Evolutionary conservation across 139 green algal genomes (phyloP), one percentile per base, ranked within the genome.

Genomic region (Desmodesmus armatus): DNA sequence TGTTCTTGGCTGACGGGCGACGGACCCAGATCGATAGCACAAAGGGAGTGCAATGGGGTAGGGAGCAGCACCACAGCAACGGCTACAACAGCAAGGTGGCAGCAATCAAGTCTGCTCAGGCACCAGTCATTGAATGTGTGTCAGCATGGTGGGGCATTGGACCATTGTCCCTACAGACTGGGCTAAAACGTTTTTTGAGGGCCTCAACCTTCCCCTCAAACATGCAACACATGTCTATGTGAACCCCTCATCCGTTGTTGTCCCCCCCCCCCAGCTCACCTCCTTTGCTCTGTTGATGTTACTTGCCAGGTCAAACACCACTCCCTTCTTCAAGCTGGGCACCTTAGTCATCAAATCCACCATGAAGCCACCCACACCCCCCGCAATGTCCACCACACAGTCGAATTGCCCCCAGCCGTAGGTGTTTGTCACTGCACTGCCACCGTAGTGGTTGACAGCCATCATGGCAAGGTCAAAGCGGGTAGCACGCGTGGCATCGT

Each of bases 391-490:
- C 37, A 76, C 17, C 5, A 84, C 62, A 19, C 7, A 39, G 29
- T 76, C 40, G 31, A 43, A 84, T 3, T 63, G 53, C 13, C 13
- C 13, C 47, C 70, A 85, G 33, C 33, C 23, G 37, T 71, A 79
- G 29, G 15, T 17, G 3, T 17, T 35, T 3, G 55, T 66, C 3
- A 85, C 66, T 58, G 49, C 35, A 11, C 35, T 44, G 19, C 80
- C 80, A 5, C 66, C 80, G 7, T 58, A 21, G 19, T 85, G 66
- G 21, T 85, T 85, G 67, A 69, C 40, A 9, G 51, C 25, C 1
- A 15, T 19, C 80, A 85, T 85, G 17, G 66, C 80, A 3, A 43
- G 65, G n/a, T 85, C 80, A 85, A 85, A 85, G 3, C 47, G 70
- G 3, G 69, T 35, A 0, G 33, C 80, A 53, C 71, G 47, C 3